Conservation (phyloP, 257 asterid genomes). For the Solanum rostratum region DNA sequence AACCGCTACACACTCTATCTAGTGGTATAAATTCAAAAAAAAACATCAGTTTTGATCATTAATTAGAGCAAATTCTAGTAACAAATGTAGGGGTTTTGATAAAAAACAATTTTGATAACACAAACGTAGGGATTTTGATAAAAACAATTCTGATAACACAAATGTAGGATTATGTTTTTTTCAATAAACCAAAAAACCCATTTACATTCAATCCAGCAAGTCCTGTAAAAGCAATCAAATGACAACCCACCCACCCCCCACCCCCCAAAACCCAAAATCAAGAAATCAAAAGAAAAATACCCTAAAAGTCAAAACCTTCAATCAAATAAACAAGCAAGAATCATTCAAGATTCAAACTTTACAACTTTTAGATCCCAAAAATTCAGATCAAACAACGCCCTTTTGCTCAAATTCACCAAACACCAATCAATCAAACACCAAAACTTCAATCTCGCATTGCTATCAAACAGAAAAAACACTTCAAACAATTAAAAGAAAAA, state of each 20-base stretch:
- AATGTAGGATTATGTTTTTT: background rate
- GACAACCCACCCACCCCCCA: background rate
- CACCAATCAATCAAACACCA: slow-evolving; percentile 11
- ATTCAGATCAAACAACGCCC: slow-evolving; percentile 53
- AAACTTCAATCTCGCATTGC: slow-evolving; percentile 37
- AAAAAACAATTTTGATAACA: too few species aligned
- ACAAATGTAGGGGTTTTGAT: background rate
- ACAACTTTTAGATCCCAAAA: slow-evolving; percentile 41
- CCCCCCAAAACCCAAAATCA: background rate
- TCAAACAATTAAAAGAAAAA: background rate
- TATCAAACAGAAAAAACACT: background rate
- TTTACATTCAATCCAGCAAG: slow-evolving; percentile 1
- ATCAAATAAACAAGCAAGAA: slow-evolving; percentile 26
- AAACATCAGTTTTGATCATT: background rate
- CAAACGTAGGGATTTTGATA: background rate
- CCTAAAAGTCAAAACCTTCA: slow-evolving; percentile 9
- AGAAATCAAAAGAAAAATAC: background rate
- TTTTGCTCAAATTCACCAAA: slow-evolving; percentile 13
- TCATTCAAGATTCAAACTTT: slow-evolving; percentile 2
- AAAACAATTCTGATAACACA: background rate
- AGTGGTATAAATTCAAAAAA: too few species aligned
- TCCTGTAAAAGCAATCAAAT: background rate
- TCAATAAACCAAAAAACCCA: background rate
- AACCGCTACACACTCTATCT: too few species aligned
- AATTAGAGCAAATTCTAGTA: background rate